These are phyloP conservation scores for Penicillium lagena DNA, from an alignment of 495 filamentous ascomycete species.

Conservation along the genomic window DNA sequence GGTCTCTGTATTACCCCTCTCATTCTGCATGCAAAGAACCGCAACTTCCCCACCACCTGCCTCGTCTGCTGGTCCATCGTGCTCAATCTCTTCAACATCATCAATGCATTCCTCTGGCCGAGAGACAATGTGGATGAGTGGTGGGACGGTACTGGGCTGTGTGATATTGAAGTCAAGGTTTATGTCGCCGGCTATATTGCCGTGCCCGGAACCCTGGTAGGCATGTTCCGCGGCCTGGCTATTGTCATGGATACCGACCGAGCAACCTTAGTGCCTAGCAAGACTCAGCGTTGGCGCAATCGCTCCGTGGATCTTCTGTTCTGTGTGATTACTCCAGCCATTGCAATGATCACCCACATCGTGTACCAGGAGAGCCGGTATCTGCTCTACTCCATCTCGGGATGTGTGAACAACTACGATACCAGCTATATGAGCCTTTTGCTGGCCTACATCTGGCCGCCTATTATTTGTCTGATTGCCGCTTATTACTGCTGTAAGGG, in stretches of 20 bases:
- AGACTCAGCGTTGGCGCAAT: slow-evolving; percentile 45
- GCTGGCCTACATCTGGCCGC: slow-evolving; percentile 60
- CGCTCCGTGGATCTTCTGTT: slow-evolving; percentile 55
- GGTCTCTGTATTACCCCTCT: slow-evolving; percentile 43
- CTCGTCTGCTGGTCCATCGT: slow-evolving; percentile 61
- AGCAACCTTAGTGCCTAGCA: slow-evolving; percentile 45
- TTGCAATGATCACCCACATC: slow-evolving; percentile 62
- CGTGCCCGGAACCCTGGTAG: slow-evolving; percentile 51
- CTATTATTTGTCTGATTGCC: slow-evolving; percentile 56
- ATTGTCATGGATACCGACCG: slow-evolving; percentile 60
- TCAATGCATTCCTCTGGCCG: slow-evolving; percentile 81
- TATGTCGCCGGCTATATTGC: slow-evolving; percentile 58
- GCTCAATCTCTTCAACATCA: slow-evolving; percentile 59
- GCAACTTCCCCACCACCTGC: slow-evolving; percentile 41
- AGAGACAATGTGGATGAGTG: slow-evolving; percentile 58
- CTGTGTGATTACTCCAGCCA: slow-evolving; percentile 60
- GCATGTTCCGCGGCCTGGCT: slow-evolving; percentile 73
- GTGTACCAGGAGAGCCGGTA: slow-evolving; percentile 67
- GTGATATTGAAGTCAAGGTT: slow-evolving; percentile 75
- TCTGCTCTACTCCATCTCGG: slow-evolving; percentile 63
- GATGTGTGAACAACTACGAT: slow-evolving; percentile 61
- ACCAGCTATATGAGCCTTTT: slow-evolving; percentile 65
- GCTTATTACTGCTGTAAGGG: slow-evolving; percentile 67
- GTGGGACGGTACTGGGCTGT: slow-evolving; percentile 72
- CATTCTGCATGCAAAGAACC: slow-evolving; percentile 34